Base-by-base conservation (phyloP, 169 alveolate species). In the Plasmodium vivax region DNA sequence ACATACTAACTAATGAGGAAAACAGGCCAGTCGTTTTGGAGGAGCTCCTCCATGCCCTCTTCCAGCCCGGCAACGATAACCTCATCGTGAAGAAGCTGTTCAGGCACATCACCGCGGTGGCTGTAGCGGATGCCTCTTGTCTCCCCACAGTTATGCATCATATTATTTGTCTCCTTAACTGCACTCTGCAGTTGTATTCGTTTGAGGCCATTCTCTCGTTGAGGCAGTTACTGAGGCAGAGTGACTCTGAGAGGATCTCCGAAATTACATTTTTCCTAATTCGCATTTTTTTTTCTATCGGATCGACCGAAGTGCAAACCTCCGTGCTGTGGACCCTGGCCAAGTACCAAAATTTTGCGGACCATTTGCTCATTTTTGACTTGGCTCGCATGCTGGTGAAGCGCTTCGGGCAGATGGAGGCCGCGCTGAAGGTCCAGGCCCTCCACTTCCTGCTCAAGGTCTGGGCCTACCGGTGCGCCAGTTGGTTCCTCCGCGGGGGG, bases 391-490 rank as follows among this genome's bases (percentile, higher is more conserved):
- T 87, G 32, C 38, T 87, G 68, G 82, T 71, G 10, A 87, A 87
- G 27, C 81, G 74, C 5, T 87, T 87, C 27, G 19, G 54, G 4
- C 16, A 16, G 1, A 54, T 74, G 12, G 83, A 58, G 14, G 41
- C 45, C 10, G 7, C 51, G 14, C 47, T 87, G 0, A 87, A 77
- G 82, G 45, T 87, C 41, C 93, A 87, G 6, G 82, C 77, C 3
- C 80, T 87, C 45, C 93, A 87, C 47, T 87, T 87, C 41, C 41
- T 87, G 1, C 68, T 87, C n/a, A 87, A 87, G 71, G 51, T 87
- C 2, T 87, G 93, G 93, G 62, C 41, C 23, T 87, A 75, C 47
- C 85, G 77, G 30, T 87, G 54, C 16, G 87, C 73, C 43, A 2
- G 0, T 7, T 36, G 75, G 14, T 71, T 84, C 75, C 16, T 82